Base-by-base conservation (phyloP, 495 filamentous ascomycete genomes). In the Lasiosphaeris hirsuta region DNA sequence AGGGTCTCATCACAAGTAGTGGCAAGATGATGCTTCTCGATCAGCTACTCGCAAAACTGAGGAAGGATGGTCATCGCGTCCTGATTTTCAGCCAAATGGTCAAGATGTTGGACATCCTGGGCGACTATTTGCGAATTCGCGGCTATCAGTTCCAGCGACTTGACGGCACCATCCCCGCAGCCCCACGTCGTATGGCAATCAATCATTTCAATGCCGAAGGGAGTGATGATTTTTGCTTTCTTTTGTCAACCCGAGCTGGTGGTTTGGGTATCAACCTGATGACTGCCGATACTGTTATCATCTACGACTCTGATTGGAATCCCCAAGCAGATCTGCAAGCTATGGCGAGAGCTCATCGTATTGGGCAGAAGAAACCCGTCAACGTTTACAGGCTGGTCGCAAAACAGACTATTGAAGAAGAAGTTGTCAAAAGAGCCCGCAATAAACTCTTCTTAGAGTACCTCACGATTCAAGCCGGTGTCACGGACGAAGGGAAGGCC, bases 81-180 rank as follows among this genome's bases (percentile, higher is more conserved):
- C 69, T 99, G 62, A 97, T 99, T 46, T 99, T 99, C 75, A 96
- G 94, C 61, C 95, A 97, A 70, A 97, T 99, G 95, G 94, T 99
- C 36, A 94, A 91, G 70, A 97, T 99, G 85, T 84, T 99, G 4
- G 92, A 99, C 63, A 91, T 99, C 53, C 78, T 99, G 0, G 88
- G 89, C 41, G 92, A 97, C 60, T 99, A 99, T 70, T 81, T 97
- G 58, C 84, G 90, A 49, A 81, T 90, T 36, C 90, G 94, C 36
- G 90, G 90, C 11, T 92, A 97, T 70, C 83, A 90, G 46, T 96
- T 91, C 66, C 94, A 99, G 69, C 82, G 94, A 9, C 83, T 99
- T 4, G 94, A 99, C 66, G 94, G 94, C 58, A 99, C 94, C 2
- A 96, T 97, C 59, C 84, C 91, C 38, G 86, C 95, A 13, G 84